Base-by-base conservation (phyloP, 2,329 filamentous ascomycete species). In the Colletotrichum sp. region DNA sequence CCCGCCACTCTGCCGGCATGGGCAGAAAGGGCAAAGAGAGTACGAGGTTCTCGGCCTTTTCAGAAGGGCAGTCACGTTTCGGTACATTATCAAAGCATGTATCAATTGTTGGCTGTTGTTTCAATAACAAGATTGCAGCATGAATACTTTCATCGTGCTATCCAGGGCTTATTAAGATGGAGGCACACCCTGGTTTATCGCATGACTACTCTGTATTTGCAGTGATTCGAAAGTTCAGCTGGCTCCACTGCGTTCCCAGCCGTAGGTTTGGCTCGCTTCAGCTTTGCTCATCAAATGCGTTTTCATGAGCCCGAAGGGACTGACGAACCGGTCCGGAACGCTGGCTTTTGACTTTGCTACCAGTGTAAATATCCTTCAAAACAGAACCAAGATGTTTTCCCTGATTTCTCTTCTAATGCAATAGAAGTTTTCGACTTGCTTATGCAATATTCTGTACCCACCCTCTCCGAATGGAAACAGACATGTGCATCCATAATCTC, bases 401-500 rank as follows among this genome's bases (percentile, higher is more conserved):
- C 21, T 2, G 0, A 0, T 1, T 15, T 6, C 0, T 34, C 34
- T 15, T 7, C 1, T 18, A 58, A 28, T 28, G 55, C 13, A 6
- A 58, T 28, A 28, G 8, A 9, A 26, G 4, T 10, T 7, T 18
- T 3, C 24, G 8, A 12, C 26, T 28, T 58, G 26, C 15, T 58
- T 28, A 18, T 58, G 55, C 43, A 18, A 58, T 58, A 28, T 18
- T 58, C 5, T 8, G 55, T 1, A 28, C 24, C 9, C 5, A 24
- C 4, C 26, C 15, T 18, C 24, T 21, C 6, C 10, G 10, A 43
- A 56, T 56, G 21, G 21, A 10, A 1, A 16, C 0, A 2, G 55
- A 9, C 2, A 24, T 12, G 1, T 28, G 24, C 55, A 28, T 28
- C 16, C 8, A 28, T 4, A 58, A 58, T 28, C 55, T 13, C 55